These are phyloP conservation scores for Amanita polypyramis DNA, from an alignment of 768 basidiomycete genomes.

Conservation along the genomic window DNA sequence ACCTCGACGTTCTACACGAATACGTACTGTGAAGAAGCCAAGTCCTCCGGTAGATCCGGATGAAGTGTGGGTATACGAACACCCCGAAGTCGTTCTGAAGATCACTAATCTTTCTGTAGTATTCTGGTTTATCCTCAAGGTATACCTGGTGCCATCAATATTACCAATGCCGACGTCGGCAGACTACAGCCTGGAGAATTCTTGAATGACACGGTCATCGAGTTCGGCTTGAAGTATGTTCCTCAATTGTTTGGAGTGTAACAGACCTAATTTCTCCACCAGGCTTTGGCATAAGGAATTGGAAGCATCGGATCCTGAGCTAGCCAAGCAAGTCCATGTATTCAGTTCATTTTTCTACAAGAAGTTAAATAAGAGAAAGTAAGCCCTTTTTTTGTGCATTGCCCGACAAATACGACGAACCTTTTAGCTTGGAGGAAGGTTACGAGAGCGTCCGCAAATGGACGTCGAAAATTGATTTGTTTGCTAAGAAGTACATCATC, in stretches of 20 bases:
- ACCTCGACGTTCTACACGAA: constrained; percentile 27
- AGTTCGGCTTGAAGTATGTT: constrained; percentile 87
- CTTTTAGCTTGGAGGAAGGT: constrained; percentile 41
- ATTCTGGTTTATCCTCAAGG: constrained; percentile 67
- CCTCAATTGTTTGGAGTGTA: neutral
- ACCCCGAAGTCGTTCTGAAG: neutral
- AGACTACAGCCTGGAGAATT: constrained; percentile 75
- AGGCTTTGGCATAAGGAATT: constrained; percentile 66
- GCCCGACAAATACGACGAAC: constrained; percentile 6
- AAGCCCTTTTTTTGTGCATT: constrained; percentile 10
- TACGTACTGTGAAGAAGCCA: constrained; percentile 12
- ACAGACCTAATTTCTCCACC: neutral
- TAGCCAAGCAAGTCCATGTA: constrained; percentile 71
- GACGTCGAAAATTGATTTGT: constrained; percentile 85
- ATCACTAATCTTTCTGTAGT: constrained; percentile 25
- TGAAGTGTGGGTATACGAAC: constrained; percentile 42
- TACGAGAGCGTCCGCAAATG: constrained; percentile 88
- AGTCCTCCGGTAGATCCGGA: constrained; percentile 35
- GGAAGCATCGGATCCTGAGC: constrained; percentile 39
- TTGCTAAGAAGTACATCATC: constrained; percentile 85
- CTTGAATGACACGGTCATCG: constrained; percentile 93
- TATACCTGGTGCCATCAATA: constrained; percentile 64
- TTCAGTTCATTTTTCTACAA: constrained; percentile 99
- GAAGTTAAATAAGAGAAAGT: constrained; percentile 73
- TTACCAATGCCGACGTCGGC: constrained; percentile 68